These are phyloP conservation scores for Agaricus blazei DNA, from an alignment of 768 basidiomycete genomes.

Conservation along the genomic window DNA sequence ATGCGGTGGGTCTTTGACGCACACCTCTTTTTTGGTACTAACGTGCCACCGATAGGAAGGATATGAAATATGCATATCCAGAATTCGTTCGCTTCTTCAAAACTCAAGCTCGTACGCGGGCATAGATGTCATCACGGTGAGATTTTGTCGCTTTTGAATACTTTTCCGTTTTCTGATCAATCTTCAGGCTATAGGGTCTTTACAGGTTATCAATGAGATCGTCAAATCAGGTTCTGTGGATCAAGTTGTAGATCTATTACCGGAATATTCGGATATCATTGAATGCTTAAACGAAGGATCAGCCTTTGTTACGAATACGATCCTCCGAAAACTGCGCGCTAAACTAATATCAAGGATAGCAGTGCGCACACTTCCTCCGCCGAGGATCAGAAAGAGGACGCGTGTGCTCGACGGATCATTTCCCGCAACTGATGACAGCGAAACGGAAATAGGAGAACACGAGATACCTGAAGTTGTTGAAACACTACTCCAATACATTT, in stretches of 20 bases:
- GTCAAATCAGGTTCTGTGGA: constrained; percentile 57
- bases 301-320: constrained; percentile 47
- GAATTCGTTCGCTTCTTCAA: constrained; percentile 48
- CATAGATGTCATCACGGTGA: constrained; percentile 49
- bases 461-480: constrained; percentile 84
- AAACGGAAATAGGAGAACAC: constrained; percentile 25
- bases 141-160: constrained; percentile 8
- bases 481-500: constrained; percentile 61
- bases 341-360: constrained; percentile 69
- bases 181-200: constrained; percentile 56
- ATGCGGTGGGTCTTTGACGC: constrained; percentile 49
- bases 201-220: constrained; percentile 69
- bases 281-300: constrained; percentile 34
- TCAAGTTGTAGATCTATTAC: constrained; percentile 39
- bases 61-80: constrained; percentile 44
- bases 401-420: constrained; percentile 20
- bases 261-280: constrained; percentile 41
- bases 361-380: constrained; percentile 47
- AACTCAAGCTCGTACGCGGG: constrained; percentile 25
- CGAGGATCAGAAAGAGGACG: constrained; percentile 24
- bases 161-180: constrained; percentile 5
- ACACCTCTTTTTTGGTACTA: background rate
- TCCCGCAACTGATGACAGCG: constrained; percentile 7
- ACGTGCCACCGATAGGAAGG: constrained; percentile 40
- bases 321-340: constrained; percentile 61